Evolutionary conservation across 768 basidiomycete species (phyloP), one percentile per base, ranked within the genome.

Genomic region (Gelatoporia subvermispora): DNA sequence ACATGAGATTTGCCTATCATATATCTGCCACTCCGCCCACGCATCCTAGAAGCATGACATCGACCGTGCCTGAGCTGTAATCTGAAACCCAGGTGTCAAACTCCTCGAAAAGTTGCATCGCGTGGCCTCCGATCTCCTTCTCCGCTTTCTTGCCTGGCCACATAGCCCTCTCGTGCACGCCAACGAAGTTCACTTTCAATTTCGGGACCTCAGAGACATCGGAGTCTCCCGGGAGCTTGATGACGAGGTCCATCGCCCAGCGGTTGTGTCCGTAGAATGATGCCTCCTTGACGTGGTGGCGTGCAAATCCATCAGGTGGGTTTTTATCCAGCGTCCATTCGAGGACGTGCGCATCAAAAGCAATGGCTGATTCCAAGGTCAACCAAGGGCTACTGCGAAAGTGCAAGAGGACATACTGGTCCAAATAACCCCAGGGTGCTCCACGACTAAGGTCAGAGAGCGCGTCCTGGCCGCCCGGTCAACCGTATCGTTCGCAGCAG

Each of bases 211-310:
- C 50, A 50, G 41, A 51, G 40, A 38, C 9, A 17, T 3, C 43
- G 41, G 24, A 18, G 52, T 36, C 13, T 45, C 52, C 41, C 7
- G 48, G 71, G 11, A 84, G 64, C 60, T 83, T 79, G 46, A 92
- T 65, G 24, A 84, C 78, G 51, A 97, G 71, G 53, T 89, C 78
- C 36, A 96, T 68, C 0, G 75, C 70, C 79, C 89, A 94, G 0
- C 74, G 72, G 48, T 89, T 79, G 9, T 76, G 75, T 1, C 84
- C 86, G 56, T 90, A 91, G 65, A 88, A 91, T 2, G 93, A 92
- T 0, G 81, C 91, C 63, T 94, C 91, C 62, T 93, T 96, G 68
- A 97, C 79, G 57, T 93, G 89, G 60, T 98, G 95, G 8, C 93
- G 77, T 7, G 77, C 78, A 55, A 75, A 70, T 48, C 88, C 86